phyloP scores from a whole-genome alignment of 257 asterid genomes.

The Eucommia ulmoides region DNA sequence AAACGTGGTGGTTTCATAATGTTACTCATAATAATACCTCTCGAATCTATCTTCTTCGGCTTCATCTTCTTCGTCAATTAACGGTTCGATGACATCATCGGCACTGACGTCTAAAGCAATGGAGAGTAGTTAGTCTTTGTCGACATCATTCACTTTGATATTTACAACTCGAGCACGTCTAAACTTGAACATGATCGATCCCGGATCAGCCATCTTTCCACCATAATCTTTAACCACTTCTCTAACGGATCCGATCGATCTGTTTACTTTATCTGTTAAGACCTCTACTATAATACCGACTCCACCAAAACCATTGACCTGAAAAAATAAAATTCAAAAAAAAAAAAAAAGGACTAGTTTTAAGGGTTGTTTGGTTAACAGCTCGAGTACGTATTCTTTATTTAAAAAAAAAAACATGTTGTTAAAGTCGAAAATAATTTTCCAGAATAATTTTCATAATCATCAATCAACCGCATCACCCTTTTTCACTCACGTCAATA shows the following conservation, averaged over 20 bases:
- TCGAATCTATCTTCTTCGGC: slow-evolving; percentile 50
- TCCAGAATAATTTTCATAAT: too few relatives aligned
- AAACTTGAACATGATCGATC: slow-evolving; percentile 85
- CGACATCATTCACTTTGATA: slow-evolving; percentile 50
- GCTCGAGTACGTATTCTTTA: too few relatives aligned
- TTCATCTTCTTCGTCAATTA: slow-evolving; percentile 40
- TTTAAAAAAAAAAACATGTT: too few relatives aligned
- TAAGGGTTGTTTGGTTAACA: too few relatives aligned
- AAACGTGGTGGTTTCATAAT: too few relatives aligned
- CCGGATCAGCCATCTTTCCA: slow-evolving; percentile 92
- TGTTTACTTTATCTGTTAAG: slow-evolving; percentile 69
- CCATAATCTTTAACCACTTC: slow-evolving; percentile 66
- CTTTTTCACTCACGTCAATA: too few relatives aligned
- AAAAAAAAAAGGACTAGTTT: too few relatives aligned
- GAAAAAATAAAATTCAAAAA: too few relatives aligned
- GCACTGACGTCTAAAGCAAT: slow-evolving; percentile 90
- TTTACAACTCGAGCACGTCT: slow-evolving; percentile 65
- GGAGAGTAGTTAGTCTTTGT: slow-evolving; percentile 56
- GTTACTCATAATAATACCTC: too few relatives aligned
- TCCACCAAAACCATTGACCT: slow-evolving; percentile 93
- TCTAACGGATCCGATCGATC: slow-evolving; percentile 69
- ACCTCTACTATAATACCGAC: slow-evolving; percentile 80
- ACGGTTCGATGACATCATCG: slow-evolving; percentile 80
- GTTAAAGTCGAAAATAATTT: too few relatives aligned
- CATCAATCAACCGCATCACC: too few relatives aligned